Percentiles rank a stretch among this genome's conserved stretches.
These are phyloP conservation scores for Dendryphion nanum DNA, from an alignment of 2,329 filamentous ascomycete species.

Conservation along the genomic window DNA sequence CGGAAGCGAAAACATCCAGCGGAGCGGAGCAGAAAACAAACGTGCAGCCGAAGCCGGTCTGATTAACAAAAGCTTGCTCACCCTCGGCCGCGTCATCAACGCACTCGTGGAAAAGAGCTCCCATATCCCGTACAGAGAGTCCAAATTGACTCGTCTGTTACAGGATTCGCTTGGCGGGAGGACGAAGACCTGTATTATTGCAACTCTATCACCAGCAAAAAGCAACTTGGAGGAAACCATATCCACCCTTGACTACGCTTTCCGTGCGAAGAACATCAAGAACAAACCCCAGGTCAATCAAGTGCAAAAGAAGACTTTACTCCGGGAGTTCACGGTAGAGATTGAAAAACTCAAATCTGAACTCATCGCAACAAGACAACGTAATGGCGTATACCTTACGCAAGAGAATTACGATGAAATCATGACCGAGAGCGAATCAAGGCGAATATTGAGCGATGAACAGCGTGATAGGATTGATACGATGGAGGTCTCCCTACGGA, in stretches of 20 bases:
- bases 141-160: slow-evolving; percentile 87
- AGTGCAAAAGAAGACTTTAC: slow-evolving; percentile 87
- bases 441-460: slow-evolving; percentile 87
- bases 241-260: slow-evolving; percentile 95
- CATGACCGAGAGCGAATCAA: slow-evolving; percentile 86
- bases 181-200: slow-evolving; percentile 98
- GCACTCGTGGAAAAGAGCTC: slow-evolving; percentile 85
- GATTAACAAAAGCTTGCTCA: slow-evolving; percentile 97
- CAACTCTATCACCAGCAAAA: slow-evolving; percentile 90
- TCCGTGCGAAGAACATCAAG: slow-evolving; percentile 95
- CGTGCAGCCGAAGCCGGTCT: slow-evolving; percentile 90
- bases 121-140: slow-evolving; percentile 92
- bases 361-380: slow-evolving; percentile 84
- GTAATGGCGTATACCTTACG: slow-evolving; percentile 92
- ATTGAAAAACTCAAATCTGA: slow-evolving; percentile 95
- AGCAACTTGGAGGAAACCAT: slow-evolving; percentile 97
- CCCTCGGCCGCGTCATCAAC: slow-evolving; percentile 94
- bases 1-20: slow-evolving; percentile 95
- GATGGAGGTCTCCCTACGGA: slow-evolving; percentile 83
- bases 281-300: slow-evolving; percentile 97
- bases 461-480: slow-evolving; percentile 90
- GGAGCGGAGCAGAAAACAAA: slow-evolving; percentile 97
- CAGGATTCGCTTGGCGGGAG: slow-evolving; percentile 95
- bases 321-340: slow-evolving; percentile 85
- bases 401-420: slow-evolving; percentile 89